phyloP scores from a whole-genome alignment of 139 green algal species.

The Yamagishiella unicocca region DNA sequence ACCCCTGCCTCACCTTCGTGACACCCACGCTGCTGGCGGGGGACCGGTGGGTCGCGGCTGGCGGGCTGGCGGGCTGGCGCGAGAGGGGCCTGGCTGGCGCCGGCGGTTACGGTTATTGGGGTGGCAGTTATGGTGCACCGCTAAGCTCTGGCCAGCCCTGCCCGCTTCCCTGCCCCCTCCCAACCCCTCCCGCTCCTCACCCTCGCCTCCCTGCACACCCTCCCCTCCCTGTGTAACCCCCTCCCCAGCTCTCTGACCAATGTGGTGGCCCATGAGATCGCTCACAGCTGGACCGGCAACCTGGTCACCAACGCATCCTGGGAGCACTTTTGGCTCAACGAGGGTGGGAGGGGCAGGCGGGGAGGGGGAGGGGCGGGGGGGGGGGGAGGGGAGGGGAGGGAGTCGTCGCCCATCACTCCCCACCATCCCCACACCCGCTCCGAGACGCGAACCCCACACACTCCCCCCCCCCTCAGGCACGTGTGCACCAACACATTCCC shows the following conservation, averaged over 20 bases:
- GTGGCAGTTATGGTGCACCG: no score
- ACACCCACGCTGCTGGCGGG: constrained; percentile 94
- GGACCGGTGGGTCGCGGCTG: constrained; percentile 70
- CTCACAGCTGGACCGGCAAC: constrained; percentile 95
- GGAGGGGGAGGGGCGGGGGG: neutral
- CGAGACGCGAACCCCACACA: no score
- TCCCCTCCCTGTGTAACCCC: neutral
- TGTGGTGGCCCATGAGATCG: constrained; percentile 95
- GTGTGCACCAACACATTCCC: no score
- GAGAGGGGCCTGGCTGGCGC: neutral
- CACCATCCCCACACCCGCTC: no score
- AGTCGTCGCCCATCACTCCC: neutral
- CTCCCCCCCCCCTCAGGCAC: no score
- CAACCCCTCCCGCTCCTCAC: neutral
- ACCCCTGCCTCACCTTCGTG: constrained; percentile 86
- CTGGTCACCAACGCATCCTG: constrained; percentile 91
- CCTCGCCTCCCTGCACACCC: neutral
- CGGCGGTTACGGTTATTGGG: neutral
- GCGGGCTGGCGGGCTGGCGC: neutral
- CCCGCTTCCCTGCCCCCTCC: neutral
- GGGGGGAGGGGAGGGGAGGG: neutral
- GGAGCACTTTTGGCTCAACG: constrained; percentile 77
- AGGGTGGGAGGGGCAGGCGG: constrained; percentile 42
- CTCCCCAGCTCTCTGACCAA: constrained; percentile 70
- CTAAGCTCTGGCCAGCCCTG: no score